Evolutionary conservation across 306 rosid species (phyloP), one percentile per base, ranked within the genome.

Genomic region (Pyrus bretschneideri): DNA sequence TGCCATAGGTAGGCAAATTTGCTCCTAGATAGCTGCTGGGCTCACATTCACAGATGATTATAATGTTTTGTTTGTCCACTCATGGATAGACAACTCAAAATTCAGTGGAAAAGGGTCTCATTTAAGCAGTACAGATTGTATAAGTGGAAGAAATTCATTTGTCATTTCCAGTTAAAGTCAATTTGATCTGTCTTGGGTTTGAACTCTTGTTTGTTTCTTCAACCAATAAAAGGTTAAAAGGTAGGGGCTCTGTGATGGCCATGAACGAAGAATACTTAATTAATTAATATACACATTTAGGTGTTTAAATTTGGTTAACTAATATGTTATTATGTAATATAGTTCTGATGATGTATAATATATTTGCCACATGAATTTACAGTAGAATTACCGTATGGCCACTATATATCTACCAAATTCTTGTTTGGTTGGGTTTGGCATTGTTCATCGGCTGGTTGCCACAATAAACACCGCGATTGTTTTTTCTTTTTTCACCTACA

Each of bases 71-170:
- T 31, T 65, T 30, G 73, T 29, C 23, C 73, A 46, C 73, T 46
- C 78, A 33, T 33, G 35, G 35, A 67, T 66, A 42, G 54, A 59
- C 79, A 66, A 55, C 17, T n/a, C 74, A 27, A 76, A 45, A 42
- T 76, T 69, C 57, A 67, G 33, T 19, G 46, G 38, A 42, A 60
- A 71, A 68, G 59, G 80, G 61, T 40, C 33, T 61, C 30, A n/a
- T 52, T 23, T 60, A 23, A 55, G 23, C 25, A 55, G 54, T 11
- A 25, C 19, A 73, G 12, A 33, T 65, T 5, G 21, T 35, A 42
- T 25, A 74, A 74, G 77, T 61, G 60, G 77, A 74, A 74, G 69
- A 44, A 61, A 60, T 52, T 61, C 44, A 45, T 29, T 74, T 60
- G 77, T 61, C 57, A 27, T 72, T 60, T 31, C 59, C 29, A 73